phyloP scores from a whole-genome alignment of 2,329 filamentous ascomycete species.

The Xylaria sp. region DNA sequence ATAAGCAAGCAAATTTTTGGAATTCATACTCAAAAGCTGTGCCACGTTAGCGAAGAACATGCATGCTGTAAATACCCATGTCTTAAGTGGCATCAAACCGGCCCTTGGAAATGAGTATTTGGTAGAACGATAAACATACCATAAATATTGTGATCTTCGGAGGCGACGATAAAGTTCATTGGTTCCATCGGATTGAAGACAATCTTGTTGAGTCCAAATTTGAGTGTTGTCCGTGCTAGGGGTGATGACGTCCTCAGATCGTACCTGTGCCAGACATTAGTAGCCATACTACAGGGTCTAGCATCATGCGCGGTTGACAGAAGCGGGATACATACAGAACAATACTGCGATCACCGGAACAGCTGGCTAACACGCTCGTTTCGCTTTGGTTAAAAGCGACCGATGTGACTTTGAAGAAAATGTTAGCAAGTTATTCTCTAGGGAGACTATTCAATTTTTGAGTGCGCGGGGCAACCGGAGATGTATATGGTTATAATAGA shows the following conservation, averaged over 20 bases:
- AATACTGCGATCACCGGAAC: conserved; percentile 84
- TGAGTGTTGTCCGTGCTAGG: conserved; percentile 81
- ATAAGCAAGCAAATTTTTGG: neutral
- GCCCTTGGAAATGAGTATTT: neutral
- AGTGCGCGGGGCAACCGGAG: neutral
- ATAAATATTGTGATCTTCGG: conserved; percentile 78
- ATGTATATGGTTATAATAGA: neutral
- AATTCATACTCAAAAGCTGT: conserved; percentile 76
- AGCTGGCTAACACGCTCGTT: conserved; percentile 87
- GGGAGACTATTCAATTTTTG: neutral
- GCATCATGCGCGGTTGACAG: neutral
- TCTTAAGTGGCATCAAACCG: neutral
- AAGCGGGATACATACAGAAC: conserved; percentile 58
- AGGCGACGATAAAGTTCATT: conserved; percentile 85
- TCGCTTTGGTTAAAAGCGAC: conserved; percentile 82
- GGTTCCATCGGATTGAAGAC: conserved; percentile 97
- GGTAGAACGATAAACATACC: conserved; percentile 53
- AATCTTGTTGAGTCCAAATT: conserved; percentile 83
- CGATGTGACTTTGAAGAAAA: conserved; percentile 29
- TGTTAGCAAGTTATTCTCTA: conserved; percentile 13
- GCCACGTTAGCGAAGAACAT: conserved; percentile 62
- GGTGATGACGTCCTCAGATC: conserved; percentile 89
- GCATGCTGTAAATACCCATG: conserved; percentile 35
- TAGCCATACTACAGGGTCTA: too few relatives aligned
- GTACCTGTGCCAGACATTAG: conserved; percentile 65